These are phyloP conservation scores for Candida pseudoglaebosa DNA, from an alignment of 805 yeast genomes.

Conservation along the genomic window DNA sequence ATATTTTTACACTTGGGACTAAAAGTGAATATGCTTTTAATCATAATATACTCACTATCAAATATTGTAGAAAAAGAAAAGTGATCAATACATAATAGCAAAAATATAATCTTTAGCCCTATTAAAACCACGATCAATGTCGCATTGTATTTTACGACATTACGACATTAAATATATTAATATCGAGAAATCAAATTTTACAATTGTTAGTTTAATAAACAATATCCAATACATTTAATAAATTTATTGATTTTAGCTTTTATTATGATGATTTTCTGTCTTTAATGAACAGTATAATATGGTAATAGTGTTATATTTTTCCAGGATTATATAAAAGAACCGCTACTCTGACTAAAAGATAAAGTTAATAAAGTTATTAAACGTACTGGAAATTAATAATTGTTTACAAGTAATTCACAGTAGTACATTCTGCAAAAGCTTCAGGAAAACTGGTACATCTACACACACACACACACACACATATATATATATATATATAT, in stretches of 20 bases:
- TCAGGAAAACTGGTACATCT: too few relatives aligned
- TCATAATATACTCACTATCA: background rate
- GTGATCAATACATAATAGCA: background rate
- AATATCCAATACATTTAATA: background rate
- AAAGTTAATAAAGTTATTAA: background rate
- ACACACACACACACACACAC: too few relatives aligned
- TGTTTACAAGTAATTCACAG: too few relatives aligned
- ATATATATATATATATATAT: too few relatives aligned
- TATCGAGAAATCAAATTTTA: background rate
- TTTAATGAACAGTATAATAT: slow-evolving; percentile 2
- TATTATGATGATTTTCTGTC: slow-evolving; percentile 5
- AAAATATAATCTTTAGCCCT: background rate
- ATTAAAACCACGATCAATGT: background rate
- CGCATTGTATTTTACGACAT: background rate
- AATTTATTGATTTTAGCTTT: background rate
- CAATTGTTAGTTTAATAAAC: too few relatives aligned
- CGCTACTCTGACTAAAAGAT: slow-evolving; percentile 29
- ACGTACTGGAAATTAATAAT: background rate
- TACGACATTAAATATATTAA: background rate
- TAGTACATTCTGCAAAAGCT: too few relatives aligned
- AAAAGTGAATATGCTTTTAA: background rate
- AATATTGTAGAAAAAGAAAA: background rate
- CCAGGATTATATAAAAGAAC: slow-evolving; percentile 20
- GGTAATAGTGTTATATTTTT: slow-evolving; percentile 4
- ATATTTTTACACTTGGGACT: background rate